Evolutionary conservation across 1,284 basidiomycete species (phyloP), one percentile per base, ranked within the genome.

Genomic region (Boletus semigastroideus): DNA sequence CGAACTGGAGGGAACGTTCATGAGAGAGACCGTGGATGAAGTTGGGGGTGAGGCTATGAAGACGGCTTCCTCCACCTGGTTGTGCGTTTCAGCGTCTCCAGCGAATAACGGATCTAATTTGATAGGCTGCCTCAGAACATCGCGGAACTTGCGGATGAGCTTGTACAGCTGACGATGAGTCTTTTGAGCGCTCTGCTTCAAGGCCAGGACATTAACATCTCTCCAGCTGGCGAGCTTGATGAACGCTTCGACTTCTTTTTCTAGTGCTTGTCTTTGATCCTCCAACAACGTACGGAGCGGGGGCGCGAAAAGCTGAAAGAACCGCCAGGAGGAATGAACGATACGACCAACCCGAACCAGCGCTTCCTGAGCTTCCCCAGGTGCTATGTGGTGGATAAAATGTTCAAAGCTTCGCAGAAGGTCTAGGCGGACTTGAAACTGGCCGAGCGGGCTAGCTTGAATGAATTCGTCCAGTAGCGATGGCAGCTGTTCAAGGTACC

Each of bases 201-300:
- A 79, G 4, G 97, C 94, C 59, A 93, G 90, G 11, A 99, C 89
- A 63, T 99, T 99, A 65, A 96, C 78, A 66, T 99, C 97, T 69
- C 92, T 96, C 97, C 97, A 99, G 64, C 94, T 97, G 0, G 97
- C 97, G 37, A 99, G 78, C 69, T 94, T 94, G 77, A 99, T 90
- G 66, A 92, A 90, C 49, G 83, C 85, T 53, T 79, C 80, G 49
- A 99, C 82, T 49, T 96, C 90, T 61, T 86, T 88, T 71, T 98
- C 93, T 40, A 98, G 70, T 1, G 67, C 67, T 2, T 69, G 72
- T 51, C 87, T 83, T 67, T 93, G 86, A 10, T 77, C 71, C 5
- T 66, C 60, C n/a, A 97, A 71, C 8, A 75, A 76, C 8, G 72
- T 65, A 8, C 72, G 64, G 34, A 97, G 70, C 6, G 72, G 70